A percentile compares a stretch with the other conserved stretches of the same genome.
Evolutionary conservation across 2,329 filamentous ascomycete species (phyloP).

Genomic region (Arthroderma sp.): DNA sequence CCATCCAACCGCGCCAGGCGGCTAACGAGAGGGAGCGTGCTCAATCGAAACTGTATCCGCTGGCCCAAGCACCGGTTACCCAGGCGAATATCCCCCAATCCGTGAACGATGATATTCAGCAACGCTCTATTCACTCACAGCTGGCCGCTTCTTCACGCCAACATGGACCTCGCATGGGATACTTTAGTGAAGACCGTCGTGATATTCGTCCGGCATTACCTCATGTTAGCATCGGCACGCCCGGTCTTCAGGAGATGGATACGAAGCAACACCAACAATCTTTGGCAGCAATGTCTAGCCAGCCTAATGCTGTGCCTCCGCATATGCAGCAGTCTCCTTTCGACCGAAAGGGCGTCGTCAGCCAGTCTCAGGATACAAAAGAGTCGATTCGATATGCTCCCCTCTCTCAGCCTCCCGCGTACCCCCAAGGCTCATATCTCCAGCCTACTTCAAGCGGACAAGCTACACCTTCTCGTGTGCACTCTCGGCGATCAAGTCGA

Average conservation of each 20-base stretch:
- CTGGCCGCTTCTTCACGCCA: slow-evolving; percentile 19
- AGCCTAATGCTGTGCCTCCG: not conserved
- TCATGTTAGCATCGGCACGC: slow-evolving; percentile 1
- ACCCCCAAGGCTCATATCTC: slow-evolving; percentile 22
- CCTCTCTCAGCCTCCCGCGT: slow-evolving; percentile 7
- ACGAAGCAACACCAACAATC: slow-evolving; percentile 4
- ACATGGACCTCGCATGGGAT: slow-evolving; percentile 31
- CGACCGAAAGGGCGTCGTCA: not conserved
- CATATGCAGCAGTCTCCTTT: slow-evolving; percentile 2
- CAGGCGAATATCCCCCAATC: slow-evolving; percentile 16
- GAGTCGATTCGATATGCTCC: slow-evolving; percentile 6
- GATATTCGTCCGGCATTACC: slow-evolving; percentile 15
- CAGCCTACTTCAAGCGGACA: slow-evolving; percentile 7
- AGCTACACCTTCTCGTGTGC: slow-evolving; percentile 5
- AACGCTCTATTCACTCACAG: slow-evolving; percentile 18
- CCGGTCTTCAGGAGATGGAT: slow-evolving; percentile 6
- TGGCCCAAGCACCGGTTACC: slow-evolving; percentile 25
- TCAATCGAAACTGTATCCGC: slow-evolving; percentile 23
- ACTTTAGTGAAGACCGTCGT: slow-evolving; percentile 30
- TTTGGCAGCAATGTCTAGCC: not conserved
- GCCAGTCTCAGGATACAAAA: slow-evolving; percentile 4
- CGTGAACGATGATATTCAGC: slow-evolving; percentile 22
- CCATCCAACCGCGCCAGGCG: slow-evolving; percentile 18
- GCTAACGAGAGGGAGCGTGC: slow-evolving; percentile 24
- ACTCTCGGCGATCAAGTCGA: slow-evolving; percentile 11